Conservation (phyloP, 2,329 filamentous ascomycete species). For the Penicillium sp. region DNA sequence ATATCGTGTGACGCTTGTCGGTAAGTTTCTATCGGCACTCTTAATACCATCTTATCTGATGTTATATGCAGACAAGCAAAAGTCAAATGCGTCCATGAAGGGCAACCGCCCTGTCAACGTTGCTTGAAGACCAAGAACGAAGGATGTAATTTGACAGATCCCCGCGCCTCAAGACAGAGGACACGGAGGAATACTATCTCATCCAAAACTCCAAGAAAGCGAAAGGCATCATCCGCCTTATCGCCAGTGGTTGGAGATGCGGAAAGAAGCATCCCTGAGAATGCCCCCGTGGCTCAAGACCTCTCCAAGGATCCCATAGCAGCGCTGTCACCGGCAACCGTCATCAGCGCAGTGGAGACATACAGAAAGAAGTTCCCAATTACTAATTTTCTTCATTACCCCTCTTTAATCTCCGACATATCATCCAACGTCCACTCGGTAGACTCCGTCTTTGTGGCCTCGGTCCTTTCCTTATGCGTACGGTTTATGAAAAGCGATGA, state of each 20-base stretch:
- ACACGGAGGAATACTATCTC: background rate
- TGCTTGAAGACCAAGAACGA: constrained; percentile 27
- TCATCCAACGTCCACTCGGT: constrained; percentile 30
- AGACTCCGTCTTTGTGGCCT: constrained; percentile 36
- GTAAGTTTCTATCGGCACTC: constrained; percentile 14
- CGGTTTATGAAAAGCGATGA: constrained; percentile 31
- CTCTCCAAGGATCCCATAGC: constrained; percentile 21
- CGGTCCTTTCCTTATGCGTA: constrained; percentile 35
- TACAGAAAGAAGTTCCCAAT: constrained; percentile 40
- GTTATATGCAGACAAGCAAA: constrained; percentile 31
- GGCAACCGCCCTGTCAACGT: constrained; percentile 34
- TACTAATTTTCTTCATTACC: constrained; percentile 39
- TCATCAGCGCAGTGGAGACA: constrained; percentile 36
- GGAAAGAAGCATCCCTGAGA: constrained; percentile 4
- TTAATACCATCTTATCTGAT: background rate
- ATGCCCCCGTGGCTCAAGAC: constrained; percentile 1
- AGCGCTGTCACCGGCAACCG: constrained; percentile 25
- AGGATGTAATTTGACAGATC: constrained; percentile 32
- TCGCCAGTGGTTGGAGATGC: background rate
- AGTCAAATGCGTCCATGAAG: constrained; percentile 38
- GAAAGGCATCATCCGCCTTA: constrained; percentile 11
- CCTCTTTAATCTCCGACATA: constrained; percentile 35
- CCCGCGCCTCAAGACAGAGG: constrained; percentile 22
- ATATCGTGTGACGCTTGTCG: constrained; percentile 38
- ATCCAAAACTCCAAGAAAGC: constrained; percentile 15